Evolutionary conservation across 768 basidiomycete species (phyloP).

Genomic region (Pulveroboletus frians): DNA sequence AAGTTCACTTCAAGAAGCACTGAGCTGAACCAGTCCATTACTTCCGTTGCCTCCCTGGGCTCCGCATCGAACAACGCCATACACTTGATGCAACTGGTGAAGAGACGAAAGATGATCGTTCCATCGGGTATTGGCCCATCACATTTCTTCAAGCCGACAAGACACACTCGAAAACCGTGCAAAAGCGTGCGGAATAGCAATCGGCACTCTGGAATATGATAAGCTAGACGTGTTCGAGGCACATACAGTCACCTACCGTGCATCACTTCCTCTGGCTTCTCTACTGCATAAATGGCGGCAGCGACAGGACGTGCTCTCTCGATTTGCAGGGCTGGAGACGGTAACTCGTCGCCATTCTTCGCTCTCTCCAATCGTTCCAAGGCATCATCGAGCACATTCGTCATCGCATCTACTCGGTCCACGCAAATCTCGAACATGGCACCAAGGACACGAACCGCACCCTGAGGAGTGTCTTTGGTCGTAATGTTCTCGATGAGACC

Average conservation of each 20-base stretch:
- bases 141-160: conserved; percentile 71
- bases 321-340: conserved; percentile 58
- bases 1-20: conserved; percentile 79
- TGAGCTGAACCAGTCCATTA: conserved; percentile 73
- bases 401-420: conserved; percentile 79
- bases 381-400: conserved; percentile 47
- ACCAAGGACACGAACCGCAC: conserved; percentile 62
- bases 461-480: conserved; percentile 64
- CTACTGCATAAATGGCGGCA: conserved; percentile 68
- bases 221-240: conserved; percentile 1
- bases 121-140: conserved; percentile 80
- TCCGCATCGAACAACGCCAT: conserved; percentile 79
- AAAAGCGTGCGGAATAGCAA: conserved; percentile 83
- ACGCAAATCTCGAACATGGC: conserved; percentile 80
- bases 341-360: conserved; percentile 36
- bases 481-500: conserved; percentile 81
- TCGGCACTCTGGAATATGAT: conserved; percentile 59
- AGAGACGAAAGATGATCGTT: conserved; percentile 79
- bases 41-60: conserved; percentile 66
- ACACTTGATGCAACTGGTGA: conserved; percentile 78
- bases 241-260: conserved; percentile 49
- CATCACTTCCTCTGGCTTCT: conserved; percentile 77
- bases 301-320: conserved; percentile 85
- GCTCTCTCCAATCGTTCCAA: conserved; percentile 44
- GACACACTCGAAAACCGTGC: conserved; percentile 79